Percentiles rank a stretch among this genome's conserved stretches.
These are phyloP conservation scores for Cystofilobasidium ferigula DNA, from an alignment of 768 basidiomycete genomes.

Conservation along the genomic window DNA sequence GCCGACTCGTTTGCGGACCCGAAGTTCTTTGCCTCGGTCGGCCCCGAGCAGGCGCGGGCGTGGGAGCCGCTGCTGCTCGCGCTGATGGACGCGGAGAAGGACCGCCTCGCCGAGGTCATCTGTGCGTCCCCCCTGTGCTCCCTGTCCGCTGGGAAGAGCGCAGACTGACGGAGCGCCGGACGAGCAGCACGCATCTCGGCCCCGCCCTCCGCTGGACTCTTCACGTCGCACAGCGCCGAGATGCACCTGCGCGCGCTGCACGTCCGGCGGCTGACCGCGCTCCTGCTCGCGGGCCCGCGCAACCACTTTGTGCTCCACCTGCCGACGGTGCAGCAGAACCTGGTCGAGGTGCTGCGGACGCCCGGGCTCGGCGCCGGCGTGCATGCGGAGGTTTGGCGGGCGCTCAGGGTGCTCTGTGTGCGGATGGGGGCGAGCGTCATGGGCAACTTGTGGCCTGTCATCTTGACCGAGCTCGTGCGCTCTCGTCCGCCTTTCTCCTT, in stretches of 20 bases:
- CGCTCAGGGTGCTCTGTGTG: slow-evolving; percentile 79
- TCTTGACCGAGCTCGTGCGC: slow-evolving; percentile 77
- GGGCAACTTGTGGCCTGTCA: slow-evolving; percentile 91
- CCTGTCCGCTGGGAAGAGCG: no score
- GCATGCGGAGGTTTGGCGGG: slow-evolving; percentile 80
- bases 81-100: slow-evolving; percentile 75
- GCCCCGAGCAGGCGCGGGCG: slow-evolving; percentile 41
- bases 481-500: not conserved
- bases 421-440: slow-evolving; percentile 81
- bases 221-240: slow-evolving; percentile 89
- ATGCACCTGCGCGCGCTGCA: slow-evolving; percentile 75
- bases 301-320: slow-evolving; percentile 82
- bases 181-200: slow-evolving; percentile 49
- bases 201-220: slow-evolving; percentile 86
- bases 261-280: slow-evolving; percentile 73
- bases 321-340: slow-evolving; percentile 89
- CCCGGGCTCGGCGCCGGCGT: slow-evolving; percentile 69
- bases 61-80: slow-evolving; percentile 73
- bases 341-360: slow-evolving; percentile 77
- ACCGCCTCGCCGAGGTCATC: slow-evolving; percentile 70
- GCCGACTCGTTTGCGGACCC: slow-evolving; percentile 72
- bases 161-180: not conserved
- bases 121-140: slow-evolving; percentile 49
- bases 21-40: slow-evolving; percentile 60
- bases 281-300: slow-evolving; percentile 74